Base-by-base conservation (phyloP, 108 stramenopile genomes). In the Pseudonitzschia delicatissima region DNA sequence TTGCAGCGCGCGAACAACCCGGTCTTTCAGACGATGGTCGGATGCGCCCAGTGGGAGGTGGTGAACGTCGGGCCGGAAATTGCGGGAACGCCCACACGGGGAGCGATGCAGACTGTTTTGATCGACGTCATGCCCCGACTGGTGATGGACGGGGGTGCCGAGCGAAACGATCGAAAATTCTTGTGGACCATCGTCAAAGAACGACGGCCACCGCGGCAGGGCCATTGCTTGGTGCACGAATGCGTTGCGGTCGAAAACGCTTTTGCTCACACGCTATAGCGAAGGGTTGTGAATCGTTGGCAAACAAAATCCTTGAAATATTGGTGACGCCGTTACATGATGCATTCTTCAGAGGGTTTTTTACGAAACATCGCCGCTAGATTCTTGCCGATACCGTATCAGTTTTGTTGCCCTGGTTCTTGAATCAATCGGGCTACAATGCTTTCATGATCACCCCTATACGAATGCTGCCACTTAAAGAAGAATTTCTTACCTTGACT, bases 201-300 rank as follows among this genome's bases (percentile, higher is more conserved):
- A 69, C 72, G 87, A n/a, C 73, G 87, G 45, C 90, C 90, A 33
- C 87, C 90, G 42, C 74, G 83, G 67, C 87, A 88, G 63, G 82
- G 78, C 33, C 78, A 82, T 55, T 92, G 85, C 84, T 68, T 88
- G 34, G 82, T 92, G 12, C 86, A 88, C 52, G 90, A 92, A 77
- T 86, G 86, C 58, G 70, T 92, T 42, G 82, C 66, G 48, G 71
- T 76, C 20, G 82, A 85, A 29, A 80, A 82, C 57, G 82, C 84
- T 6, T 76, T 72, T 45, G 64, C 59, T 1, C 62, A 68, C 31
- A 87, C 86, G 23, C 39, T 26, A 27, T 80, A 57, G 13, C 11
- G 3, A 3, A 44, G 42, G n/a, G n/a, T n/a, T n/a, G n/a, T n/a
- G n/a, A n/a, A n/a, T n/a, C n/a, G n/a, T n/a, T n/a, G n/a, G n/a